phyloP scores from a whole-genome alignment of 495 filamentous ascomycete genomes.

The Aspergillus wentii region DNA sequence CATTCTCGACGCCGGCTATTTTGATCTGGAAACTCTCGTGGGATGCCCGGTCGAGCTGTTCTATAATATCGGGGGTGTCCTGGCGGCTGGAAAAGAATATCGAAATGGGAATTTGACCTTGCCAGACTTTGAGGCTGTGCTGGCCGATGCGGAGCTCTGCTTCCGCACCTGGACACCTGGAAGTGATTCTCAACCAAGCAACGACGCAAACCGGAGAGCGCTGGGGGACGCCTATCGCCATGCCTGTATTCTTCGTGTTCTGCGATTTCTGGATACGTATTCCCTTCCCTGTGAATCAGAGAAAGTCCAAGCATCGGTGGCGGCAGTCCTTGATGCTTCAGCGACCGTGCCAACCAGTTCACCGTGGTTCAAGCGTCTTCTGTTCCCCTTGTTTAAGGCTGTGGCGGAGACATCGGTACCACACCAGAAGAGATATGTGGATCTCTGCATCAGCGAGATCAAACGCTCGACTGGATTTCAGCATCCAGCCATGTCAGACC shows the following conservation, averaged over 20 bases:
- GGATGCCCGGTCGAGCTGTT: conserved; percentile 2
- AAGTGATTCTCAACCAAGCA: background rate
- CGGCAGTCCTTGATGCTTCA: background rate
- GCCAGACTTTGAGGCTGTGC: background rate
- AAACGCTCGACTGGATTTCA: conserved; percentile 4
- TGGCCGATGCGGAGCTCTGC: background rate
- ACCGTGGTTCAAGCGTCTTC: background rate
- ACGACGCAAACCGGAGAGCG: background rate
- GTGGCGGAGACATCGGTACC: conserved; percentile 1
- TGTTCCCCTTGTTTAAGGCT: conserved; percentile 2
- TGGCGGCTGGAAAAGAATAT: conserved; percentile 1
- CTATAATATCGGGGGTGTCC: conserved; percentile 4
- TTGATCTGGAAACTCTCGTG: conserved; percentile 4
- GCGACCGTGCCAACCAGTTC: background rate
- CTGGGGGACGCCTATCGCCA: conserved; percentile 1
- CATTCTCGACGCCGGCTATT: background rate
- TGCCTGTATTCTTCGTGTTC: background rate
- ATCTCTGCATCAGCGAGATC: conserved; percentile 5
- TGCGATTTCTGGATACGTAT: background rate
- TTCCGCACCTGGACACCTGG: background rate
- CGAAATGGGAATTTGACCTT: background rate
- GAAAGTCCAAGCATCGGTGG: background rate
- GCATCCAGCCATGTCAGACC: background rate
- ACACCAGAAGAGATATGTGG: conserved; percentile 4
- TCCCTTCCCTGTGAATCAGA: background rate